phyloP scores from a whole-genome alignment of 176 grass and related monocot genomes.

The Cocos nucifera region DNA sequence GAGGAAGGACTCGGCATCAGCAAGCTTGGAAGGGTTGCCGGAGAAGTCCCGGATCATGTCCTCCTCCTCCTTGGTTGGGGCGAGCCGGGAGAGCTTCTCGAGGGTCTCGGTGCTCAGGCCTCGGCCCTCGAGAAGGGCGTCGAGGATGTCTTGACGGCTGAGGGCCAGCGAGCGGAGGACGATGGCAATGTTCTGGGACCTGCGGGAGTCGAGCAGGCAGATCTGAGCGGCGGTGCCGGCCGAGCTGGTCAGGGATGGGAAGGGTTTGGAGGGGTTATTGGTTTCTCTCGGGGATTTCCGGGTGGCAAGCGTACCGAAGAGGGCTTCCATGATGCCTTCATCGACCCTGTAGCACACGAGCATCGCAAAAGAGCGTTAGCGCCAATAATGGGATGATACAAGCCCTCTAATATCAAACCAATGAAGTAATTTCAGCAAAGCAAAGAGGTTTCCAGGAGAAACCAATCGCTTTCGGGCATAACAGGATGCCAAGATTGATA shows the following conservation, averaged over 20 bases:
- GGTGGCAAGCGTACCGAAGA: constrained; percentile 65
- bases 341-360: constrained; percentile 48
- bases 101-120: constrained; percentile 56
- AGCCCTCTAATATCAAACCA: too few species aligned
- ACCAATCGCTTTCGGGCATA: too few species aligned
- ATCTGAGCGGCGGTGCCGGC: constrained; percentile 38
- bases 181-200: constrained; percentile 89
- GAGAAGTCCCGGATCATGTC: constrained; percentile 48
- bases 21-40: constrained; percentile 54
- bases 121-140: constrained; percentile 17
- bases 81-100: constrained; percentile 60
- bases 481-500: too few species aligned
- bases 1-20: constrained; percentile 66
- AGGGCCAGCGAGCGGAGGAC: constrained; percentile 66
- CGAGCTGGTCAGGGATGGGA: constrained; percentile 14
- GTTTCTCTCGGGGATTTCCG: constrained; percentile 31
- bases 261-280: constrained; percentile 17
- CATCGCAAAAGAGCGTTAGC: not conserved
- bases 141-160: constrained; percentile 47
- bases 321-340: constrained; percentile 78
- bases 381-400: too few species aligned
- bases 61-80: constrained; percentile 63
- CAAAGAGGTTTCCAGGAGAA: too few species aligned
- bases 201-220: constrained; percentile 70
- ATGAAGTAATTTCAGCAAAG: too few species aligned